Conservation (phyloP, 495 filamentous ascomycete genomes). For the Neurospora tetrasperma region DNA sequence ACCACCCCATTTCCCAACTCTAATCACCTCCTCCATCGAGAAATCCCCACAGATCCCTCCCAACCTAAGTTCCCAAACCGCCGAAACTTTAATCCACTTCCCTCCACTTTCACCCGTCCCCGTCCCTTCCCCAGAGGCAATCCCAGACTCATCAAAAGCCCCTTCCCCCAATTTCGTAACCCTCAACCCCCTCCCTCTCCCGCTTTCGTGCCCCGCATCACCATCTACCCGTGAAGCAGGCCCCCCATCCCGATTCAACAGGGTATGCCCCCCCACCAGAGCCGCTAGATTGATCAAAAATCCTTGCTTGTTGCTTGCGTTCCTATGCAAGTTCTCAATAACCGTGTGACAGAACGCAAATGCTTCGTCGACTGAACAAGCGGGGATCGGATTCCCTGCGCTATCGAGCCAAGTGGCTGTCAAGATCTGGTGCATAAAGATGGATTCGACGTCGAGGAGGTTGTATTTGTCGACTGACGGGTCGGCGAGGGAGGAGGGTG, state of each 20-base stretch:
- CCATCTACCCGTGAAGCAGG: constrained; percentile 22
- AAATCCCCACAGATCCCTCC: constrained; percentile 35
- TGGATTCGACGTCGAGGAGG: constrained; percentile 33
- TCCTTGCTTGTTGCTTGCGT: constrained; percentile 32
- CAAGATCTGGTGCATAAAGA: constrained; percentile 35
- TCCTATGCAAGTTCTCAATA: constrained; percentile 32
- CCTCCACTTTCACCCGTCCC: not conserved
- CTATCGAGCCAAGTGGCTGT: constrained; percentile 35
- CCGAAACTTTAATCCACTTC: constrained; percentile 31
- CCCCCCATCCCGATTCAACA: constrained; percentile 28
- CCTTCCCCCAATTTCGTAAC: constrained; percentile 30
- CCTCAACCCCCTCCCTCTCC: constrained; percentile 20
- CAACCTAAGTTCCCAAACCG: constrained; percentile 36
- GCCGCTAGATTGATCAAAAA: constrained; percentile 45
- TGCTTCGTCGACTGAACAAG: constrained; percentile 37
- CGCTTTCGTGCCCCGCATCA: constrained; percentile 10
- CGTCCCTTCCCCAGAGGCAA: constrained; percentile 8
- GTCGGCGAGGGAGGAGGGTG: constrained; percentile 15
- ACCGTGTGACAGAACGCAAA: constrained; percentile 34
- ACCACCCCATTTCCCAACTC: constrained; percentile 19
- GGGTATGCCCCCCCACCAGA: constrained; percentile 34
- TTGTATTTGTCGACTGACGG: constrained; percentile 33
- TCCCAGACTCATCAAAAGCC: constrained; percentile 20
- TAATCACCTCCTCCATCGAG: constrained; percentile 38
- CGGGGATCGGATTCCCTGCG: constrained; percentile 21